A percentile compares a stretch with the other conserved stretches of the same genome.
These are phyloP conservation scores for Chrysoporthe deuterocubensis DNA, from an alignment of 2,329 filamentous ascomycete genomes.

Conservation along the genomic window DNA sequence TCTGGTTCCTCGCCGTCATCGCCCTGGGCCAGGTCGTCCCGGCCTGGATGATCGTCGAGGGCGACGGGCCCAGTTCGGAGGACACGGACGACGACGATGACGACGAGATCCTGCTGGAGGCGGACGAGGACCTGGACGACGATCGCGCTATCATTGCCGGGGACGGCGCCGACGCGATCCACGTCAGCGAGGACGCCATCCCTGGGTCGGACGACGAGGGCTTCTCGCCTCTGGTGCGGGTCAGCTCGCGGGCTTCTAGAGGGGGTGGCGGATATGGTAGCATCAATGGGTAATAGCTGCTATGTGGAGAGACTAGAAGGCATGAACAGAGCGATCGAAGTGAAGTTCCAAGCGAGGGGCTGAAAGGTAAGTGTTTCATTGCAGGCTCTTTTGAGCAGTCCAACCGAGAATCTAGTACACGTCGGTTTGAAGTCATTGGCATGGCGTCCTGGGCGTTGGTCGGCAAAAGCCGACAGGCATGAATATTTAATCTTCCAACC, in stretches of 20 bases:
- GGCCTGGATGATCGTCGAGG: conserved; percentile 74
- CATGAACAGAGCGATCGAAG: background rate
- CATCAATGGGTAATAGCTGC: conserved; percentile 18
- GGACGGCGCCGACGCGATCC: conserved; percentile 24
- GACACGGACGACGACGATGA: conserved; percentile 38
- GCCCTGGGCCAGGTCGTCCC: conserved; percentile 70
- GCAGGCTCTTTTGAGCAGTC: no score
- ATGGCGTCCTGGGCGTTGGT: background rate
- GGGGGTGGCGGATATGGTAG: conserved; percentile 12
- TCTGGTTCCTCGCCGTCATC: conserved; percentile 74
- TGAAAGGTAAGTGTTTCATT: background rate
- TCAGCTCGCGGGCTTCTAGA: conserved; percentile 19
- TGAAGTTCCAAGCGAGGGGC: background rate
- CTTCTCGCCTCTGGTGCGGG: conserved; percentile 18
- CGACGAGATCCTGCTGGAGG: conserved; percentile 36
- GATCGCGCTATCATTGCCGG: conserved; percentile 6
- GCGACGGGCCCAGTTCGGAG: conserved; percentile 63
- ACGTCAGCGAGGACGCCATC: background rate
- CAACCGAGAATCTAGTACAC: no score
- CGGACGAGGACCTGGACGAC: conserved; percentile 38
- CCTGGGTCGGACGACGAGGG: conserved; percentile 17
- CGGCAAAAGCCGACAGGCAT: background rate
- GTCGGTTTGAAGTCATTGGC: background rate
- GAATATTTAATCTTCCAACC: background rate
- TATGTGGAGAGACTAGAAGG: conserved; percentile 4